These are phyloP conservation scores for Ustilago esculenta DNA, from an alignment of 1,284 basidiomycete species.

Conservation along the genomic window DNA sequence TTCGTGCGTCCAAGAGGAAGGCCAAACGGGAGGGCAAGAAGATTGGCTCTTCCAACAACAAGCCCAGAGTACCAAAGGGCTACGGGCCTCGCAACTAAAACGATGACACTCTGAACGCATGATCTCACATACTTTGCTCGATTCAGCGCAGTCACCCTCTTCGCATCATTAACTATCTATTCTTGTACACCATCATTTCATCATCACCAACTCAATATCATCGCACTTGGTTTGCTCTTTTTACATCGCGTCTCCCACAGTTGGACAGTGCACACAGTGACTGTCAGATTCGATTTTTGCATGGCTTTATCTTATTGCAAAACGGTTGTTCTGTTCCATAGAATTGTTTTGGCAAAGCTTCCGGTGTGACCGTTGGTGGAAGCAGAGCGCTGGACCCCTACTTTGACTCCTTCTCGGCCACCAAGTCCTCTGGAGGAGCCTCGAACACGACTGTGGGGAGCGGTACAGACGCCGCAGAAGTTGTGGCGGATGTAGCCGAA, in stretches of 20 bases:
- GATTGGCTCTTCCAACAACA: constrained; percentile 48
- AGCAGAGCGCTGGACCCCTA: constrained; percentile 1
- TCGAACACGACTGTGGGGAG: constrained; percentile 47
- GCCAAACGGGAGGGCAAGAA: constrained; percentile 65
- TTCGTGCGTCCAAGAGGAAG: constrained; percentile 61
- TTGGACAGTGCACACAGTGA: no score
- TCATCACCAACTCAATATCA: constrained; percentile 1
- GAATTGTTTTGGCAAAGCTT: no score
- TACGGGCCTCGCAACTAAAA: constrained; percentile 50
- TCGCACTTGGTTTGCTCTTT: no score
- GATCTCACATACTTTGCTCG: no score
- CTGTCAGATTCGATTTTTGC: no score
- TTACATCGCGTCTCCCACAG: no score
- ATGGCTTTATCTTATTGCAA: no score
- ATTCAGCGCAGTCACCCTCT: no score
- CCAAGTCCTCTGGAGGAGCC: constrained; percentile 37
- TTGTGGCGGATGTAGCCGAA: constrained; percentile 9
- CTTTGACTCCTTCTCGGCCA: constrained; percentile 15
- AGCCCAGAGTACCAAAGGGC: constrained; percentile 53
- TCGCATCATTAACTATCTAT: constrained; percentile 6
- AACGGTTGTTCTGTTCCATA: no score
- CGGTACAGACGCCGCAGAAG: constrained; percentile 11
- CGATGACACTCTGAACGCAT: no score
- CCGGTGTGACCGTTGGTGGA: background rate
- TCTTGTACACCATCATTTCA: constrained; percentile 6